Base-by-base conservation (phyloP, 768 basidiomycete genomes). In the Pholiota molesta region DNA sequence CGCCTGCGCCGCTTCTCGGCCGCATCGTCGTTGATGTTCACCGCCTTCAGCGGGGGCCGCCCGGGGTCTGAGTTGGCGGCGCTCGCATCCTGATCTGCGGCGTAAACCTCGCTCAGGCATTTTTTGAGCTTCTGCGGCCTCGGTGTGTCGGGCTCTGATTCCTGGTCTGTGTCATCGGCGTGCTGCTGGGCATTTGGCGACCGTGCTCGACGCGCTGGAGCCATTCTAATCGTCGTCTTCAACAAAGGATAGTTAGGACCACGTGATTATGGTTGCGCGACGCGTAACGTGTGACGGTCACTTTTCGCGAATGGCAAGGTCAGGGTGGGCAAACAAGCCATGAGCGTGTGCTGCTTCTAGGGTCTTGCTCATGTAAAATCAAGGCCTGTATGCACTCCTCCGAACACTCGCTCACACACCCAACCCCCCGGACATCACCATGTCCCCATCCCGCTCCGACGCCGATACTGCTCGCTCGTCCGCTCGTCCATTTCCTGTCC, bases 1-100 rank as follows among this genome's bases (percentile, higher is more conserved):
- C 94, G 78, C 58, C 94, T 78, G 60, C 88, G 81, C 53, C 94
- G 84, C 73, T 94, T 94, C 79, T 96, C 94, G 0, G 93, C 93
- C 2, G 83, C 84, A 75, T 95, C 94, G 71, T 95, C 94, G 73
- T 95, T 96, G 74, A 78, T 82, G 63, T 81, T 88, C 68, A 81
- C 82, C 8, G 81, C 78, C 69, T 81, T 83, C 52, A 78, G 70
- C 23, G 79, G 79, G 39, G 72, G 69, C 47, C 78, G 77, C 31
- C 71, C 71, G 5, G 77, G 75, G 54, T 79, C 77, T 69, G 71
- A 68, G 42, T 37, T 37, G 31, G 68, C 72, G 66, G 78, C 76
- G 66, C 74, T 78, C 21, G 77, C 79, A 59, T 82, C 80, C 59
- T 78, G 72, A 55, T 81, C 83, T 35, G 78, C 77, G 51, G 75